Evolutionary conservation across 345 rosid species (phyloP), one percentile per base, ranked within the genome.

Genomic region (Citrus australasica): DNA sequence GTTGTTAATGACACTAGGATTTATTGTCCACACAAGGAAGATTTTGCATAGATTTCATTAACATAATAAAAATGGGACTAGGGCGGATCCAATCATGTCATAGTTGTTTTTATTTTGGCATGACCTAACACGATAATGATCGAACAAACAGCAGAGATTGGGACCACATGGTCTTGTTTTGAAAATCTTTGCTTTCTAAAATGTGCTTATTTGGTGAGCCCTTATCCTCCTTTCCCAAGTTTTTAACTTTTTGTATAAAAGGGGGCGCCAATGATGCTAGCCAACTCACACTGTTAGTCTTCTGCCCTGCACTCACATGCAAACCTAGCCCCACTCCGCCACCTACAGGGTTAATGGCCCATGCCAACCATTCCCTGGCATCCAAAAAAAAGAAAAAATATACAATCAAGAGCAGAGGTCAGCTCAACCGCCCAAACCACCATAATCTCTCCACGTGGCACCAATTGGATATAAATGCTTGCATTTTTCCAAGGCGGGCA

Each of bases 271-370:
- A 42, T 78, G 22, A 78, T 85, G 89, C 67, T 24, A 5, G 80
- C 77, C 91, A 88, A 80, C 91, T 83, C 89, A 81, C 9, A 17
- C 8, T 56, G 78, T 25, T 73, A 66, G 56, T 25, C 24, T 38
- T 60, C 13, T 13, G 51, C 53, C 24, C 56, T 24, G 46, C 83
- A 25, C 24, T 82, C 89, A 88, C 89, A 81, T 88, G 90, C 81
- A n/a, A 19, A 48, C 10, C 35, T 28, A 4, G 22, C 76, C 83
- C 85, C 84, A 55, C 76, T 1, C 7, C 9, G 5, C 30, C 17
- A n/a, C 28, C 71, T 0, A 1, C 4, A 9, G 51, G 70, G 13
- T 7, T 9, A n/a, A 3, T 10, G 2, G 58, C 30, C 60, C 53
- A 24, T 16, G 40, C 69, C 71, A 65, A 28, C 60, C 60, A 6